Evolutionary conservation across 2,329 filamentous ascomycete species (phyloP), one percentile per base, ranked within the genome.

Genomic region (Talaromyces sp.): DNA sequence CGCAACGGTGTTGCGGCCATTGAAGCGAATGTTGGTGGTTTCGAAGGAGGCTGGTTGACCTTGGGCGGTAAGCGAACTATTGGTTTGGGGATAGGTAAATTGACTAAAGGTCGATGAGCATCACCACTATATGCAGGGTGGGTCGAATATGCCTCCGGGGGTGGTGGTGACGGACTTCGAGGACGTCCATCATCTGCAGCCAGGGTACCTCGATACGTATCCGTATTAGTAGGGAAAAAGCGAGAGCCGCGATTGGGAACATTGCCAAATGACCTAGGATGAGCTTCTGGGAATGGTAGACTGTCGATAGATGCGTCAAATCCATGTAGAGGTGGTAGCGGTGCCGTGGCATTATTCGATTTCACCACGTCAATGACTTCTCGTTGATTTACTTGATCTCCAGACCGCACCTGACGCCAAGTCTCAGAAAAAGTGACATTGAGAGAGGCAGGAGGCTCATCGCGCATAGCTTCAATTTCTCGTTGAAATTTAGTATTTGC

Each of bases 11-110:
- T 73, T 56, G 78, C 73, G 68, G 74, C 74, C 78, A 79, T 74
- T 47, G 76, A 76, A 76, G 84, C 71, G 77, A 84, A 72, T 60
- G 76, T 71, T 69, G 82, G 79, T 11, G 82, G 80, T 41, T 80
- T 81, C 59, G 78, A 70, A 43, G 80, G 78, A 54, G 80, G 74
- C 64, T 75, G 73, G 24, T 80, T 73, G 58, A 78, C 75, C 19
- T 81, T 79, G 8, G 91, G 92, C 3, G 92, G 93, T 3, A 98
- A 84, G 73, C 89, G 92, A 13, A 98, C 93, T 31, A 92, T 85
- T 37, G 92, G 91, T 63, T 89, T 85, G 14, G 85, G 84, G 35
- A 76, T 81, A 2, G 87, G 87, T 47, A 89, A 78, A 69, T 83
- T 84, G 57, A 89, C 86, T 50, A 84, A 73, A 3, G 87, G 86